Base-by-base conservation (phyloP, 306 rosid species). In the Calophaca sinica region DNA sequence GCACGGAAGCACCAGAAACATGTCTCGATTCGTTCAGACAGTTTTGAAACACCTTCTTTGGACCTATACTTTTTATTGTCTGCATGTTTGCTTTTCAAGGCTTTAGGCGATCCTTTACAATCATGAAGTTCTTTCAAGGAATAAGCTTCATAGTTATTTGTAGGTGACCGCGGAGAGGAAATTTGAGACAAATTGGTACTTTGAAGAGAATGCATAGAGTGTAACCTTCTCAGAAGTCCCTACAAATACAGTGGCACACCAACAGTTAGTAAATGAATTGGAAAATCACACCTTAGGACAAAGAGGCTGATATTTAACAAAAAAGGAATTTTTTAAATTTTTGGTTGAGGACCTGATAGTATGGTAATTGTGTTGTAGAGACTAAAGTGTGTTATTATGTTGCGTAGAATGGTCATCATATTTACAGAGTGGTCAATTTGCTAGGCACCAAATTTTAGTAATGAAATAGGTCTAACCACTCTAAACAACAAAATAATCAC, bases 201-300 rank as follows among this genome's bases (percentile, higher is more conserved):
- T 88, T 82, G 79, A 52, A 14, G 64, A 44, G 93, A 94, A 63
- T 75, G 87, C 69, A 84, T 73, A 5, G 88, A 83, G 81, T 79
- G 84, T 63, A 91, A 80, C 83, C 88, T 87, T 84, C 96, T 88
- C 58, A 91, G 55, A 75, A 91, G 84, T 65, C 49, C 90, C 93
- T 90, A 75, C 4, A 60, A 66, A 68, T 63, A 61, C 58, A 70
- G 57, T 77, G 58, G 14, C 59, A 80, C 32, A 57, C 26, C 44
- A 44, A 75, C 58, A 79, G 63, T 57, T 61, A 48, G 63, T 8
- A n/a, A 73, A 72, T 9, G 38, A 20, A 20, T 20, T 20, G 42
- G 77, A 58, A 51, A 62, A 42, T 26, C 57, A 42, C 33, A 49
- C 11, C 32, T 62, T 12, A 70, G 39, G 72, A 52, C 61, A 72